phyloP scores from a whole-genome alignment of 2,329 filamentous ascomycete species.

The Aureobasidium leucospermi region DNA sequence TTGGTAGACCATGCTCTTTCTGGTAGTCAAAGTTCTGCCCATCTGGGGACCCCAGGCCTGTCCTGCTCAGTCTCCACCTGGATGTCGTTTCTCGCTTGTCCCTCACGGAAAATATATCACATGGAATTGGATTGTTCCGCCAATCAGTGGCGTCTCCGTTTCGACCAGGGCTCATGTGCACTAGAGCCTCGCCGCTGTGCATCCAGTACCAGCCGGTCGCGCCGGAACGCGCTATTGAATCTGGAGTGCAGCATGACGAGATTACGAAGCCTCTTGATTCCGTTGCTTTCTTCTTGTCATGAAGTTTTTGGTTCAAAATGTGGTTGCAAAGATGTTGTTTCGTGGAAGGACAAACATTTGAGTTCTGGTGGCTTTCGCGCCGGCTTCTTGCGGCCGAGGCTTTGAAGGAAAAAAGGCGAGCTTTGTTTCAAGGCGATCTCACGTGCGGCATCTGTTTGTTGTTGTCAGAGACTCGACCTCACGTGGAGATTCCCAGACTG shows the following conservation, averaged over 20 bases:
- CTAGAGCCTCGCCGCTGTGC: not conserved
- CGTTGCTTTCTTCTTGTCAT: not conserved
- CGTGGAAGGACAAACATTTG: not conserved
- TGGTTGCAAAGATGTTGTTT: not conserved
- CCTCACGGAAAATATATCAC: not conserved
- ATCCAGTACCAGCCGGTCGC: not conserved
- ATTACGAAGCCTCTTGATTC: not conserved
- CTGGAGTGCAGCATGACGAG: not conserved
- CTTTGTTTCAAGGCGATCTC: too few species aligned
- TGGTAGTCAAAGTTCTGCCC: not conserved
- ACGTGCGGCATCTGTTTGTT: too few species aligned
- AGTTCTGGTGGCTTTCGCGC: not conserved
- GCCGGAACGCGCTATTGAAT: not conserved
- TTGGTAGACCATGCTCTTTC: not conserved
- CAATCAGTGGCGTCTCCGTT: not conserved
- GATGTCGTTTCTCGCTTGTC: not conserved
- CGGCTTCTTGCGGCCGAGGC: not conserved
- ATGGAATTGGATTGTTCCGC: conserved; percentile 3
- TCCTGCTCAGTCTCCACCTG: not conserved
- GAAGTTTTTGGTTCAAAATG: too few species aligned
- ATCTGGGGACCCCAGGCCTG: conserved; percentile 7
- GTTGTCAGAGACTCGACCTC: not conserved
- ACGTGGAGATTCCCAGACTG: not conserved
- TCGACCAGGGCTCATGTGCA: not conserved
- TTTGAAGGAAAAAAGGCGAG: not conserved